Base-by-base conservation (phyloP, 1,284 basidiomycete species). In the Cryptococcus sp. region DNA sequence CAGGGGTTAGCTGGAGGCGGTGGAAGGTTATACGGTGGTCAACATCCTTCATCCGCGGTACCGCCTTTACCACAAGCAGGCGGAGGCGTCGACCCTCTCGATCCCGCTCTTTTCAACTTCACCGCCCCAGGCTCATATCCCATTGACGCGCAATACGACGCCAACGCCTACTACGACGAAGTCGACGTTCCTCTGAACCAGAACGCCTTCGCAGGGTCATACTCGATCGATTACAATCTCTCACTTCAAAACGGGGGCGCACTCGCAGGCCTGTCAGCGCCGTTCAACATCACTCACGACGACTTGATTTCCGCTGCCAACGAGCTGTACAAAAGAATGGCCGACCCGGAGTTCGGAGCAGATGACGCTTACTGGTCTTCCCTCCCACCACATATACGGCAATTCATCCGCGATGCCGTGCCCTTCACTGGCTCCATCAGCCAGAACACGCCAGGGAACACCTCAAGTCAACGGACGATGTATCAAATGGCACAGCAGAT, bases 401-500 rank as follows among this genome's bases (percentile, higher is more conserved):
- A 83, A 46, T 84, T 84, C 66, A 84, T 85, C 48, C 76, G 82
- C 54, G 83, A 83, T 56, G 84, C 84, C 16, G 78, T 85, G 3
- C 84, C 84, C 1, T 77, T 82, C 60, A 74, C 78, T 53, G 67
- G 66, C 11, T 47, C 54, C 6, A 59, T 59, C 39, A 59, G 54
- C 45, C 51, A 53, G 50, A 57, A 56, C 53, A 62, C 57, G 8
- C 58, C 64, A n/a, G 66, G 67, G 51, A 68, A 70, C 49, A 60
- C 60, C 46, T 66, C 70, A 25, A 73, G 74, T 52, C 73, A 78
- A 59, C 66, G 71, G 49, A 74, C 84, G 38, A 85, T 88, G 83
- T 86, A 86, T 70, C 82, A 85, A 56, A 84, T 87, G 68, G 86
- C 86, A 38, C 86, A 87, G 68, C 85, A 86, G 72, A 85, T 87